phyloP scores from a whole-genome alignment of 345 rosid species.

The Sonneratia caseolaris region DNA sequence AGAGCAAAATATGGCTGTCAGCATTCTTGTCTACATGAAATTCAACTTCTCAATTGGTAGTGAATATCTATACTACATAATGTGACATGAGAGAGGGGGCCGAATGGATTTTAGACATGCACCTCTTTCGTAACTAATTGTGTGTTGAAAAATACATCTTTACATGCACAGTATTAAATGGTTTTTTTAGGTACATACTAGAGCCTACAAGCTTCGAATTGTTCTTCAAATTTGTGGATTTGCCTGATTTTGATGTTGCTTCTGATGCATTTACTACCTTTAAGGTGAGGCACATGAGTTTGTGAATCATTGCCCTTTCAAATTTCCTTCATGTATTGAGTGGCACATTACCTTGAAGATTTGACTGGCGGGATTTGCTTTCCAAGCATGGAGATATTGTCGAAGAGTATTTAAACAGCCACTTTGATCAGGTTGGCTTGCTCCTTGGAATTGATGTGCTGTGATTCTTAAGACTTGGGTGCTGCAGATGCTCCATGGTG shows the following conservation, averaged over 20 bases:
- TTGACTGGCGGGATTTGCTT: conserved; percentile 67
- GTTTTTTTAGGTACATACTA: conserved; percentile 70
- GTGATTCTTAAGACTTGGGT: not conserved
- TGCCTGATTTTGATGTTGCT: conserved; percentile 88
- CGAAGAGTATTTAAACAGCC: conserved; percentile 65
- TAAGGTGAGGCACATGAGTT: conserved; percentile 51
- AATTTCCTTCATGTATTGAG: conserved; percentile 7
- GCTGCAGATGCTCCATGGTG: not conserved
- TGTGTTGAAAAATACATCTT: not conserved
- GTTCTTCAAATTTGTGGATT: conserved; percentile 93
- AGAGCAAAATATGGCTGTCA: not conserved
- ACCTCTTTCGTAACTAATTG: not conserved
- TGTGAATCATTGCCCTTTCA: conserved; percentile 4
- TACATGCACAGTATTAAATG: not conserved
- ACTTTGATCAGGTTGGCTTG: conserved; percentile 68
- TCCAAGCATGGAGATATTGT: conserved; percentile 70
- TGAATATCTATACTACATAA: not conserved
- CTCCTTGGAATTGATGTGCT: not conserved
- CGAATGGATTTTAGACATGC: not conserved
- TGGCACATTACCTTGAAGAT: conserved; percentile 5
- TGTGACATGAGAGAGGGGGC: not conserved
- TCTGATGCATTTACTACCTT: conserved; percentile 98
- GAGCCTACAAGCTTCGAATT: conserved; percentile 88
- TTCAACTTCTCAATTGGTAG: not conserved
- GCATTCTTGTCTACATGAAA: not conserved